Conservation (phyloP, 305 asterid genomes). For the Fraxinus ornus region DNA sequence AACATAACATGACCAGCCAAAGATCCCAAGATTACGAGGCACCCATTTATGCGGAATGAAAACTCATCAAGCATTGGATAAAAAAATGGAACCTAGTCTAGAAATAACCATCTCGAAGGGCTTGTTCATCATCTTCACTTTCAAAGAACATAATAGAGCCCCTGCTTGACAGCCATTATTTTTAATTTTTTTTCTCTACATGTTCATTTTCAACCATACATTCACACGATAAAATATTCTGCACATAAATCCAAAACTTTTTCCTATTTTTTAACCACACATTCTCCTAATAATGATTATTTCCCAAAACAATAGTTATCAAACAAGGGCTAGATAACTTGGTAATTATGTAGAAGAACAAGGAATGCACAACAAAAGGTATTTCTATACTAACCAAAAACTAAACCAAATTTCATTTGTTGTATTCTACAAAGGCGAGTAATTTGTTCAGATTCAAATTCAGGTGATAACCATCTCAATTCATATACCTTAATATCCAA, state of each 20-base stretch:
- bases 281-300: no score
- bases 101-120: neutral
- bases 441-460: neutral
- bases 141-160: neutral
- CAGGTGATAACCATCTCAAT: neutral
- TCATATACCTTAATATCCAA: neutral
- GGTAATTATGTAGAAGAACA: neutral
- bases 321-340: no score
- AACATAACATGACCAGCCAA: neutral
- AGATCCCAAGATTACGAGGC: neutral
- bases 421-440: neutral
- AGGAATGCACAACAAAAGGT: neutral
- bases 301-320: no score
- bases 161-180: no score
- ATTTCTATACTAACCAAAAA: neutral
- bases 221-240: no score
- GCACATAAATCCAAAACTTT: no score
- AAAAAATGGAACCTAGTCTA: neutral
- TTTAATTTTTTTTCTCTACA: no score
- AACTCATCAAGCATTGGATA: neutral
- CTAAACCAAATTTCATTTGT: neutral
- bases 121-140: neutral
- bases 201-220: no score
- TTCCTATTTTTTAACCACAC: no score
- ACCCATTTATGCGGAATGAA: neutral